Conservation (phyloP, 768 basidiomycete genomes). For the Postia placenta region DNA sequence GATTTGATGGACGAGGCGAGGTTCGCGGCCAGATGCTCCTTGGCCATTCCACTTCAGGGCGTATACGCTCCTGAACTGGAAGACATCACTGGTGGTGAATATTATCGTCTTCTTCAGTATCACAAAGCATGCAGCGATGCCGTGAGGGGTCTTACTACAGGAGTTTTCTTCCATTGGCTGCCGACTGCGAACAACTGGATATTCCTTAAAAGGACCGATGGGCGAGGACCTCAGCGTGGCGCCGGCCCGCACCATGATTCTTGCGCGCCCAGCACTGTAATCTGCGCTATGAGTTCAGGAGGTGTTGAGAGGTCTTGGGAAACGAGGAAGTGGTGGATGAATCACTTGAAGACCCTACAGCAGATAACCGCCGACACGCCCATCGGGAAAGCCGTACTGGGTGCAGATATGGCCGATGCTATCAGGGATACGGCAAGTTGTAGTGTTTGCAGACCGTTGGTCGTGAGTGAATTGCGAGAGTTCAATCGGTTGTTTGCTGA, state of each 20-base stretch:
- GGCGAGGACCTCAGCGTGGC: too few relatives aligned
- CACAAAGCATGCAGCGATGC: conserved; percentile 18
- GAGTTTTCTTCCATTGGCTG: not conserved
- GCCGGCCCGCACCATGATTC: not conserved
- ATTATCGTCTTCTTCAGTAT: conserved; percentile 37
- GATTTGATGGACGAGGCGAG: not conserved
- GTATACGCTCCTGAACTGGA: conserved; percentile 32
- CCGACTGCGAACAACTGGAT: not conserved
- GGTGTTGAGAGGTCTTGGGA: not conserved
- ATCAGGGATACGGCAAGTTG: not conserved
- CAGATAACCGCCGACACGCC: not conserved
- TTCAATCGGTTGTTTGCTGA: not conserved
- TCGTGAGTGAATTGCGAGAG: not conserved
- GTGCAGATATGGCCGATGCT: not conserved
- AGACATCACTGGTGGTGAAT: conserved; percentile 34
- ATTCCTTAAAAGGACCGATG: not conserved
- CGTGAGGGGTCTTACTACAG: not conserved
- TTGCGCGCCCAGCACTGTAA: not conserved
- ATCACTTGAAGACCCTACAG: not conserved
- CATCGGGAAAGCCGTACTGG: not conserved
- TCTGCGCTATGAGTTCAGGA: not conserved
- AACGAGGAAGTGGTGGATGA: not conserved
- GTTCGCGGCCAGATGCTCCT: not conserved
- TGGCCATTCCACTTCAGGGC: conserved; percentile 2
- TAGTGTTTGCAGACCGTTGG: not conserved